These are phyloP conservation scores for Willaertia magna DNA, from an alignment of 208 protist genomes.

Conservation along the genomic window DNA sequence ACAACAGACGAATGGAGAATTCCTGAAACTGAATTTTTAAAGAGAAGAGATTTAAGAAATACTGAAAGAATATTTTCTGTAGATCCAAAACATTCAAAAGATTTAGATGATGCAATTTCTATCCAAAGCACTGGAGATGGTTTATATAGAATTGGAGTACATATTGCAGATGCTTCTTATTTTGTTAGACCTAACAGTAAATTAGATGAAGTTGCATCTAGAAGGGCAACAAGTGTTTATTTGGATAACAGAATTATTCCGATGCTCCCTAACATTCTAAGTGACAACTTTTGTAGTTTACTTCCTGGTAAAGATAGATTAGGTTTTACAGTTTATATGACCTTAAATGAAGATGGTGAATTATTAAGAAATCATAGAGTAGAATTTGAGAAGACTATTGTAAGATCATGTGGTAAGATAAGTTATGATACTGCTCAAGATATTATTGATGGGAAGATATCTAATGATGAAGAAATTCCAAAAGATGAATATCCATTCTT, in stretches of 20 bases:
- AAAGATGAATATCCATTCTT: neutral
- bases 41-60: neutral
- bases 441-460: neutral
- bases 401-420: neutral
- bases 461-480: neutral
- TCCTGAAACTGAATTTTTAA: neutral
- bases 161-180: conserved; percentile 24
- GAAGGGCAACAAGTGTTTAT: conserved; percentile 15
- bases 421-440: conserved; percentile 15
- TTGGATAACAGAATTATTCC: conserved; percentile 12
- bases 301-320: conserved; percentile 68
- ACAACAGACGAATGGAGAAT: neutral
- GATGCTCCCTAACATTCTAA: conserved; percentile 66
- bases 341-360: conserved; percentile 25
- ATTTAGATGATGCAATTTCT: conserved; percentile 21
- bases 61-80: conserved; percentile 10
- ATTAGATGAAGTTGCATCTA: conserved; percentile 4
- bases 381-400: conserved; percentile 8
- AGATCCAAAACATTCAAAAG: conserved; percentile 5
- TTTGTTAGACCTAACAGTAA: neutral
- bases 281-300: conserved; percentile 87
- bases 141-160: conserved; percentile 9
- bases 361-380: conserved; percentile 3
- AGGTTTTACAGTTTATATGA: conserved; percentile 79
- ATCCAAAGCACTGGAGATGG: neutral